A percentile compares a stretch with the other conserved stretches of the same genome.
Conservation (phyloP, 305 asterid genomes). For the Rubia peregrina region DNA sequence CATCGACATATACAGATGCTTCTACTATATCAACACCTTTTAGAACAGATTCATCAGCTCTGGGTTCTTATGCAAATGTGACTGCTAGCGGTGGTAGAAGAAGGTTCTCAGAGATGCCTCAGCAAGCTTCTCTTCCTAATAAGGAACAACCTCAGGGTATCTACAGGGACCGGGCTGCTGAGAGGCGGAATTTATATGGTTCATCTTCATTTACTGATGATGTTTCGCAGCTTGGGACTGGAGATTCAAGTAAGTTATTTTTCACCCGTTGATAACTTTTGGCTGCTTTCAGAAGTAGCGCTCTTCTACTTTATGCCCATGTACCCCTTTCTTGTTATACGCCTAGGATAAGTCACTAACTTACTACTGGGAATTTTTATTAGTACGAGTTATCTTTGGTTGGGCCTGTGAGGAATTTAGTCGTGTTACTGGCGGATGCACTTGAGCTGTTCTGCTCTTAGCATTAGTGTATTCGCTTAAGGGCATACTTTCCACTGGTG, state of each 20-base stretch:
- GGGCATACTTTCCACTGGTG: conserved; percentile 51
- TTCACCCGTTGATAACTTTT: conserved; percentile 15
- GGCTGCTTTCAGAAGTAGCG: conserved; percentile 12
- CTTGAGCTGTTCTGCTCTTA: conserved; percentile 32
- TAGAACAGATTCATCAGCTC: conserved; percentile 78
- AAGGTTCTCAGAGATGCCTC: conserved; percentile 91
- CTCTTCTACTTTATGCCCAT: neutral
- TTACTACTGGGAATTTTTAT: neutral
- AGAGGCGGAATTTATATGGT: conserved; percentile 91
- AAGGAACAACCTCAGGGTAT: conserved; percentile 62
- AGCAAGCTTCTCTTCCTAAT: conserved; percentile 36
- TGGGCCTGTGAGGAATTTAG: conserved; percentile 3
- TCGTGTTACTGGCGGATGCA: conserved; percentile 2
- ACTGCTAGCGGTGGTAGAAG: conserved; percentile 66
- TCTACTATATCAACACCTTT: conserved; percentile 48
- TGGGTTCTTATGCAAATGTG: conserved; percentile 63
- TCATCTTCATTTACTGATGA: conserved; percentile 71
- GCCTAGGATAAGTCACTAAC: conserved; percentile 3
- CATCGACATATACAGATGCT: conserved; percentile 35
- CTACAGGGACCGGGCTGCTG: conserved; percentile 98
- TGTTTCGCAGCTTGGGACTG: conserved; percentile 46
- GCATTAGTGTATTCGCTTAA: conserved; percentile 31
- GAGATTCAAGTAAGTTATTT: conserved; percentile 78
- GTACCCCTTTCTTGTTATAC: neutral
- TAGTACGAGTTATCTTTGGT: conserved; percentile 12